phyloP scores from a whole-genome alignment of 2,329 filamentous ascomycete species.

The Fusarium mundagurra region DNA sequence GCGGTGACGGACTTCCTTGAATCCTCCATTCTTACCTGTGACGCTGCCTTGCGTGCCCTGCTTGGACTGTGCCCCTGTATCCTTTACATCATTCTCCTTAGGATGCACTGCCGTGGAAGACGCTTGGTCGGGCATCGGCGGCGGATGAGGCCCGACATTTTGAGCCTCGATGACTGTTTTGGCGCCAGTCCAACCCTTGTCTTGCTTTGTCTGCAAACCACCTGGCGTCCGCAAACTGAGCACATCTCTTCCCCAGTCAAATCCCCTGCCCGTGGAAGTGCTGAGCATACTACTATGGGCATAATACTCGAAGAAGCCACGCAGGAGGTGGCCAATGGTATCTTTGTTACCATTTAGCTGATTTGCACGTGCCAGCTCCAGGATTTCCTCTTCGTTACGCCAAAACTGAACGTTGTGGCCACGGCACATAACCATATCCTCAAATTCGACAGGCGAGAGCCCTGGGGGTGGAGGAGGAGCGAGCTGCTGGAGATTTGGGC shows the following conservation, averaged over 20 bases:
- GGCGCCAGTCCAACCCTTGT: constrained; percentile 88
- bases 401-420: constrained; percentile 81
- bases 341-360: constrained; percentile 75
- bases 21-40: constrained; percentile 49
- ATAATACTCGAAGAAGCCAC: constrained; percentile 91
- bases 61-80: constrained; percentile 15
- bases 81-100: not conserved
- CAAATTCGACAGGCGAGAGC: constrained; percentile 34
- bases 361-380: constrained; percentile 64
- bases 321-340: constrained; percentile 74
- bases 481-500: constrained; percentile 80
- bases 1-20: constrained; percentile 79
- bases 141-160: constrained; percentile 39
- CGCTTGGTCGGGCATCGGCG: constrained; percentile 30
- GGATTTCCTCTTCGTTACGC: constrained; percentile 77
- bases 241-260: constrained; percentile 84
- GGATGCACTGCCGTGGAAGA: not conserved
- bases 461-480: constrained; percentile 54
- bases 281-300: constrained; percentile 68
- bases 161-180: constrained; percentile 72
- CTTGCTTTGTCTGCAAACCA: constrained; percentile 76
- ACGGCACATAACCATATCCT: constrained; percentile 56
- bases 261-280: constrained; percentile 63
- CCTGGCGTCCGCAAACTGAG: constrained; percentile 78
- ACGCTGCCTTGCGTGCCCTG: constrained; percentile 22